Evolutionary conservation across 192 early-diverging fungal species (phyloP), one percentile per base, ranked within the genome.

Genomic region (Podila epigama): DNA sequence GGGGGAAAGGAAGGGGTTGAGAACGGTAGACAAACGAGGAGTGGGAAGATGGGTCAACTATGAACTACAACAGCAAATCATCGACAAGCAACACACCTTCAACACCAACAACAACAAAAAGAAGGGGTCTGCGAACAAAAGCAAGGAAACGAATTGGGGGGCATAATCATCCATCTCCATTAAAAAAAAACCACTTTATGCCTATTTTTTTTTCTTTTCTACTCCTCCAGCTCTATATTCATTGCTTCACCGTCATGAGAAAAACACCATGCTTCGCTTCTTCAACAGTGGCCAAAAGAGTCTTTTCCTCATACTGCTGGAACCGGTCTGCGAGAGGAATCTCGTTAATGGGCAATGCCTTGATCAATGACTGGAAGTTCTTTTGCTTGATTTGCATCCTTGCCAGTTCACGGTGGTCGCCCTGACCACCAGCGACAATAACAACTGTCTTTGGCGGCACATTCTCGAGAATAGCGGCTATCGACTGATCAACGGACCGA

Each of bases 401-500:
- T 22, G 60, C 63, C 39, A 72, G 70, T n/a, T 62, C 60, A 2
- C 79, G 69, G 32, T 75, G 39, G 32, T 85, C 72, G 34, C 78
- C 81, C 11, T 70, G 65, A 8, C 84, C 82, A 51, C 84, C 79
- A 28, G 66, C 63, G 9, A 86, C 56, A 33, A 86, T 59, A 12
- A 86, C 51, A 6, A 66, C 63, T 12, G 84, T 82, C 12, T 62
- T 40, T 1, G 50, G 4, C 0, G 84, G 84, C 34, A 86, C n/a
- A 0, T 37, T 20, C 11, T 80, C 60, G 15, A 82, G 58, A 33
- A 83, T 58, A 5, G 9, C 29, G 5, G 71, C 58, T 50, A 86
- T 56, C 22, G 70, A 63, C 27, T 77, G 51, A 32, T 86, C 80
- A 5, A 83, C 41, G 8, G 68, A 79, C 40, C 52, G 64, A 18